Evolutionary conservation across 768 basidiomycete genomes (phyloP), one percentile per base, ranked within the genome.

Genomic region (Ramaria rubella): DNA sequence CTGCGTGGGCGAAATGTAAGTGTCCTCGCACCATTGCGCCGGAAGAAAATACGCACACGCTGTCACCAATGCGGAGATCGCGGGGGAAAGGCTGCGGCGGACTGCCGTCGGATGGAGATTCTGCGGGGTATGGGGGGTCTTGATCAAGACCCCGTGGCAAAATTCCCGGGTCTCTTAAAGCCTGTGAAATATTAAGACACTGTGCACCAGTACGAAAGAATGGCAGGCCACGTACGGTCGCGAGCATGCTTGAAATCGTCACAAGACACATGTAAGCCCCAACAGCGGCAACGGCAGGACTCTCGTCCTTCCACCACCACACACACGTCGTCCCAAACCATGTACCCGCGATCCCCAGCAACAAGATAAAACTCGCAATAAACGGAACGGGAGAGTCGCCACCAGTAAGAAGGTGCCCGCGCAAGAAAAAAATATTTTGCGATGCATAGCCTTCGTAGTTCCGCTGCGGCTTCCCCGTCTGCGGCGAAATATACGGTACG

Each of bases 281-380:
- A n/a, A 86, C 75, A 19, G 75, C 77, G 0, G 87, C 86, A 14
- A 85, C 79, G 4, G 81, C 84, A 5, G 85, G 80, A 49, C 89
- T 87, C 58, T 83, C 76, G 62, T 93, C 75, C 34, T 73, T 72
- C 94, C 94, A 97, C 80, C 94, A 86, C 81, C 86, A 95, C 17
- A 86, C 82, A 45, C 85, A 87, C 1, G 92, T 94, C 24, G 91
- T 91, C 9, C 83, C 88, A 60, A 96, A 82, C 90, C 91, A 99
- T 8, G 87, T 70, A 0, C 84, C 90, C 2, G 88, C 74, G 45
- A 97, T 77, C 2, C 76, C 77, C 24, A 93, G 65, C 26, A 86
- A 72, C 21, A 95, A 53, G 1, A 68, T 65, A 49, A 94, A 71
- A 6, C 81, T 81, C 0, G 76, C 78, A 2, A 90, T 63, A 61